A percentile compares a stretch with the other conserved stretches of the same genome.
phyloP scores from a whole-genome alignment of 2,329 filamentous ascomycete species.

The Diaporthe helianthi region DNA sequence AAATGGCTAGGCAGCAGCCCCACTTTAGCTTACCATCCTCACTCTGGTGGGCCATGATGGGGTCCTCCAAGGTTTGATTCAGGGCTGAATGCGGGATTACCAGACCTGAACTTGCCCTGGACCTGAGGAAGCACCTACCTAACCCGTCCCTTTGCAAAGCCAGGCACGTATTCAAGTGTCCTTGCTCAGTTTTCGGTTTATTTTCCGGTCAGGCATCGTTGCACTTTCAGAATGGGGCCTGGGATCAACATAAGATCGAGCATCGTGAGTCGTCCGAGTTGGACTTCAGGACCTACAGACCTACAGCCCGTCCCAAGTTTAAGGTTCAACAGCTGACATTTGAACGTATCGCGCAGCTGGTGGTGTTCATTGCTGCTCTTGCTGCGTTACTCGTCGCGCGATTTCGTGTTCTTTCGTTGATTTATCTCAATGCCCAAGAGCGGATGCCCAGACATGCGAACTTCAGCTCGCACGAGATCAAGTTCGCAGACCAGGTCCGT shows the following conservation, averaged over 20 bases:
- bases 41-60: neutral
- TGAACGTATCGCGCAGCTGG: neutral
- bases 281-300: too few relatives aligned
- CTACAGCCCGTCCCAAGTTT: too few relatives aligned
- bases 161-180: neutral
- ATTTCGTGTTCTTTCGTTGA: neutral
- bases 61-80: neutral
- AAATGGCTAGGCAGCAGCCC: neutral
- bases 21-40: neutral
- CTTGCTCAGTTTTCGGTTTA: neutral
- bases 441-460: constrained; percentile 25
- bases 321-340: neutral
- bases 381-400: neutral
- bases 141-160: too few relatives aligned
- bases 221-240: neutral
- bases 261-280: neutral
- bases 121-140: too few relatives aligned
- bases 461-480: constrained; percentile 37
- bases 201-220: neutral
- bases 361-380: neutral
- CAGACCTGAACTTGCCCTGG: neutral
- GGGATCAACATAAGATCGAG: constrained; percentile 7
- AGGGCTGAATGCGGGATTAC: neutral
- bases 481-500: constrained; percentile 47
- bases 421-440: constrained; percentile 7